Base-by-base conservation (phyloP, 1,284 basidiomycete genomes). In the Takashimella koratensis region DNA sequence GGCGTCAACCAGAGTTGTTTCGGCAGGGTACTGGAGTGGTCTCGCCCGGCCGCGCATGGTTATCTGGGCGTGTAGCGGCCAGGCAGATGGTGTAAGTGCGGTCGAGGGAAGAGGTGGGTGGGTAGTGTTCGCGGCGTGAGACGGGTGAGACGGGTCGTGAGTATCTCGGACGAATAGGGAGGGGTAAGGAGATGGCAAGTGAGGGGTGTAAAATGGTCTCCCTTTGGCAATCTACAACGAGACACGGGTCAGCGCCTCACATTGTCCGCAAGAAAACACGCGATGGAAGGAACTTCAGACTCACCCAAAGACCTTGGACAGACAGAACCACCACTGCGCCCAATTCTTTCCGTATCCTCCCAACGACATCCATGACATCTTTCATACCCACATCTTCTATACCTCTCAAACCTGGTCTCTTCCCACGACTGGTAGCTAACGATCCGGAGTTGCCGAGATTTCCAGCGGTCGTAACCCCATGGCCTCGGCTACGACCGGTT, bases 101-200 rank as follows among this genome's bases (percentile, higher is more conserved):
- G 30, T 36, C 23, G 26, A 26, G n/a, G n/a, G n/a, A n/a, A n/a
- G n/a, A n/a, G n/a, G n/a, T n/a, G n/a, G n/a, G n/a, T n/a, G n/a
- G n/a, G n/a, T n/a, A n/a, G n/a, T n/a, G n/a, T n/a, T n/a, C n/a
- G n/a, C n/a, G n/a, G n/a, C n/a, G n/a, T 12, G 24, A 11, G 19
- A 26, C 10, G 12, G 21, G 19, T 0, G 47, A 13, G 12, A 43
- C 51, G 21, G 36, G 13, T 43, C 27, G 25, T 51, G 39, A 11
- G 49, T 43, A 23, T 36, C 22, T 20, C 26, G 42, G 3, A 55
- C 30, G 44, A 63, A 73, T 11, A 68, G 67, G 0, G 56, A 45
- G 0, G 75, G 74, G 36, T 66, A 76, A 4, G 74, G 74, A 3
- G 58, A 27, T 4, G 72, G 69, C 1, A 76, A 59, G 50, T 75